These are phyloP conservation scores for Leccinum subtestaceum DNA, from an alignment of 768 basidiomycete genomes.

Conservation along the genomic window DNA sequence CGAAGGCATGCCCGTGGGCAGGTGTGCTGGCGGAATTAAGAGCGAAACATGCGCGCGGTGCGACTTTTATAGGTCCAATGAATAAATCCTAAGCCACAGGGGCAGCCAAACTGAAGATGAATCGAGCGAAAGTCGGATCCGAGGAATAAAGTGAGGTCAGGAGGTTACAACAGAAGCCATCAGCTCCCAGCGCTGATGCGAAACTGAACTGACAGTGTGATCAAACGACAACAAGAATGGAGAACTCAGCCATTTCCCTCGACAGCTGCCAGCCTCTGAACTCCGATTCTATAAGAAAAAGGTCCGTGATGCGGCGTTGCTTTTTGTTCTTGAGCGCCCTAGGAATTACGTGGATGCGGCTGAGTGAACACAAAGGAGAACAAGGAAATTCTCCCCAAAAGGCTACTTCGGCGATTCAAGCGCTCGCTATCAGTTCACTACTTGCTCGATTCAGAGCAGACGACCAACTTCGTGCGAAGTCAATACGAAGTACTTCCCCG, in stretches of 20 bases:
- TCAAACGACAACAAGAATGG: slow-evolving; percentile 20
- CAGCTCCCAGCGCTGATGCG: slow-evolving; percentile 2
- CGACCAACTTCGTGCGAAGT: too few relatives aligned
- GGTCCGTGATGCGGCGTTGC: slow-evolving; percentile 2
- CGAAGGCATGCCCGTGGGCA: slow-evolving; percentile 36
- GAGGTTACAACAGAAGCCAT: slow-evolving; percentile 12
- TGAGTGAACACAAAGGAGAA: slow-evolving; percentile 1
- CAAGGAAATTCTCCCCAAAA: background rate
- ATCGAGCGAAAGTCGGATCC: slow-evolving; percentile 14
- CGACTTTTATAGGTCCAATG: slow-evolving; percentile 29
- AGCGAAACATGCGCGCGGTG: slow-evolving; percentile 10
- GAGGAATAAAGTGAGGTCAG: slow-evolving; percentile 13
- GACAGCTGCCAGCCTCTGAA: slow-evolving; percentile 10
- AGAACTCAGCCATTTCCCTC: slow-evolving; percentile 14
- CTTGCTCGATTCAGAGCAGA: background rate
- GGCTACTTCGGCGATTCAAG: background rate
- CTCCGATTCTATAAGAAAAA: background rate
- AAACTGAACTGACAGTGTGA: slow-evolving; percentile 8
- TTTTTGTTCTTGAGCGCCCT: slow-evolving; percentile 17
- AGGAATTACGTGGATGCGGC: background rate
- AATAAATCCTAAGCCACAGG: slow-evolving; percentile 28
- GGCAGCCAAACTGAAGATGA: slow-evolving; percentile 14
- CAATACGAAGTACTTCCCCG: background rate
- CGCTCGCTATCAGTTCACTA: background rate
- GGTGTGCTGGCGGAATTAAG: slow-evolving; percentile 14